Evolutionary conservation across 192 early-diverging fungal species (phyloP).

Genomic region (Pilobolus umbonatus): DNA sequence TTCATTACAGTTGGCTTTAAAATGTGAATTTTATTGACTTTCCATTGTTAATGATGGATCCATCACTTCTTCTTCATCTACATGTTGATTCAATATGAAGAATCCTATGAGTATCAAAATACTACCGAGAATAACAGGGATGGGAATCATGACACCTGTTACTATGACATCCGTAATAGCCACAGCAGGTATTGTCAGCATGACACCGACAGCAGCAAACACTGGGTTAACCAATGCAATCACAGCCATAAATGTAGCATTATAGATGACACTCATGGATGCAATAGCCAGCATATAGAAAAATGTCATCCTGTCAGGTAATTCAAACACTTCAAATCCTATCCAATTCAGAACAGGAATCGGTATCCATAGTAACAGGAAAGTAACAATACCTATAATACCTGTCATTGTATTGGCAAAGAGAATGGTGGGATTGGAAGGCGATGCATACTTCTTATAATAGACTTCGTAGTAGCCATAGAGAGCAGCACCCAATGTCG

Average conservation of each 20-base stretch:
- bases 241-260: slow-evolving; percentile 72
- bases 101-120: slow-evolving; percentile 52
- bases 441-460: slow-evolving; percentile 75
- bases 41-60: slow-evolving; percentile 1
- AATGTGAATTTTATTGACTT: too few relatives aligned
- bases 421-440: slow-evolving; percentile 53
- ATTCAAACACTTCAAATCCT: slow-evolving; percentile 62
- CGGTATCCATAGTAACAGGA: slow-evolving; percentile 64
- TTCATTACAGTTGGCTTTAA: too few relatives aligned
- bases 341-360: slow-evolving; percentile 62
- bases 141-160: slow-evolving; percentile 44
- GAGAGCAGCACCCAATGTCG: slow-evolving; percentile 55
- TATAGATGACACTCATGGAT: slow-evolving; percentile 67
- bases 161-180: slow-evolving; percentile 53
- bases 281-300: slow-evolving; percentile 59
- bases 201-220: slow-evolving; percentile 75
- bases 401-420: slow-evolving; percentile 73
- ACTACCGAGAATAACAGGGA: slow-evolving; percentile 50
- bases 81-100: slow-evolving; percentile 34
- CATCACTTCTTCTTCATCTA: slow-evolving; percentile 23
- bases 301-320: slow-evolving; percentile 52
- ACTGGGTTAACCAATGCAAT: slow-evolving; percentile 64
- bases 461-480: slow-evolving; percentile 80
- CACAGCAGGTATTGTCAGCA: slow-evolving; percentile 75
- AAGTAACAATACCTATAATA: slow-evolving; percentile 63